phyloP scores from a whole-genome alignment of 805 yeast genomes.

The Torulaspora franciscae region DNA sequence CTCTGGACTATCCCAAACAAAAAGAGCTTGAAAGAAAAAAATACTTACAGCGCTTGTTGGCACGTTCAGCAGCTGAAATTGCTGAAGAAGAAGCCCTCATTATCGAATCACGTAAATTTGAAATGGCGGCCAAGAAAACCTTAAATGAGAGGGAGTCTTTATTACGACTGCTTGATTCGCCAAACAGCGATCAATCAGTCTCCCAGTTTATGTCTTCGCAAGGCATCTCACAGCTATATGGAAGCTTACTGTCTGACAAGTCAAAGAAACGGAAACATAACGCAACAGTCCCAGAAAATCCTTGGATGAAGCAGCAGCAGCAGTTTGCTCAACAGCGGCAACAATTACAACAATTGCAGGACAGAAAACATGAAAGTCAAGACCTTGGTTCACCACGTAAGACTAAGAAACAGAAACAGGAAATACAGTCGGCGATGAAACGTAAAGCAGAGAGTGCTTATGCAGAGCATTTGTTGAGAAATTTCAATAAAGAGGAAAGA shows the following conservation, averaged over 20 bases:
- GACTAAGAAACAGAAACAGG: slow-evolving; percentile 33
- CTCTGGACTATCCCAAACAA: slow-evolving; percentile 62
- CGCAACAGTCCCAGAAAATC: slow-evolving; percentile 40
- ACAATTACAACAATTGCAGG: slow-evolving; percentile 32
- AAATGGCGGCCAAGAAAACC: slow-evolving; percentile 86
- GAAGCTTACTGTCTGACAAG: slow-evolving; percentile 66
- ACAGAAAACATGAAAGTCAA: slow-evolving; percentile 16
- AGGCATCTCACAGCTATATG: slow-evolving; percentile 83
- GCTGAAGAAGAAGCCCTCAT: slow-evolving; percentile 96
- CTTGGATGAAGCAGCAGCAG: slow-evolving; percentile 41
- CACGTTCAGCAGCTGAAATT: slow-evolving; percentile 89
- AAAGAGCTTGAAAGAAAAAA: slow-evolving; percentile 76
- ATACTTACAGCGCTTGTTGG: slow-evolving; percentile 69
- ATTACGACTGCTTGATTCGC: slow-evolving; percentile 77
- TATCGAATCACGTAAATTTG: slow-evolving; percentile 88
- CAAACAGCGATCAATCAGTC: slow-evolving; percentile 70
- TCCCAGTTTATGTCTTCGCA: slow-evolving; percentile 77
- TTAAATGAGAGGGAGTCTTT: slow-evolving; percentile 75
- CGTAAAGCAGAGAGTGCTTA: slow-evolving; percentile 34
- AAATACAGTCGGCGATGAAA: slow-evolving; percentile 30
- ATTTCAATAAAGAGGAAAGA: slow-evolving; percentile 71
- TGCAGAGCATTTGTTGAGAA: slow-evolving; percentile 30
- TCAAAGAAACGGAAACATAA: slow-evolving; percentile 48
- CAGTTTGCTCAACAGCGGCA: slow-evolving; percentile 38
- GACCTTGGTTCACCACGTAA: slow-evolving; percentile 20